Percentiles rank a stretch among this genome's conserved stretches.
Conservation (phyloP, 2,329 filamentous ascomycete species). For the Akanthomyces muscarius region DNA sequence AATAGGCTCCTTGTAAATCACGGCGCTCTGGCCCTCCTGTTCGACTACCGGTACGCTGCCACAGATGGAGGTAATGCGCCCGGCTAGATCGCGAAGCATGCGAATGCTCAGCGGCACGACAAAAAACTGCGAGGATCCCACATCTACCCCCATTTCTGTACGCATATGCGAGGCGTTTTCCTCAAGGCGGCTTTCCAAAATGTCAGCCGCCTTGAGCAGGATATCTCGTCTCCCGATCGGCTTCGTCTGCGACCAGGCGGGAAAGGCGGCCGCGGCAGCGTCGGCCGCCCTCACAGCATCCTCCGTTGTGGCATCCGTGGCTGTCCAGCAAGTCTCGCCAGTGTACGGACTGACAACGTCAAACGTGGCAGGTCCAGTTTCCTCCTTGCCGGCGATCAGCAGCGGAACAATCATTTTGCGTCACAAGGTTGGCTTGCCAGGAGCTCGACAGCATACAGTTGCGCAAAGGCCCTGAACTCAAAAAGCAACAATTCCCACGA, state of each 20-base stretch:
- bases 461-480: no score
- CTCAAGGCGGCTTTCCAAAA: slow-evolving; percentile 49
- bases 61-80: slow-evolving; percentile 30
- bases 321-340: slow-evolving; percentile 47
- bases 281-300: slow-evolving; percentile 47
- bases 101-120: slow-evolving; percentile 32
- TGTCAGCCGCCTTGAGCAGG: slow-evolving; percentile 57
- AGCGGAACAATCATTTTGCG: slow-evolving; percentile 33
- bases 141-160: slow-evolving; percentile 31
- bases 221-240: slow-evolving; percentile 56
- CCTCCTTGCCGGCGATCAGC: slow-evolving; percentile 42
- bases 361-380: slow-evolving; percentile 46
- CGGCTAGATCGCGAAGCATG: slow-evolving; percentile 36
- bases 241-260: slow-evolving; percentile 58
- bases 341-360: slow-evolving; percentile 53
- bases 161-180: slow-evolving; percentile 54
- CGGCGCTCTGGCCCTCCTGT: slow-evolving; percentile 47
- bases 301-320: slow-evolving; percentile 49
- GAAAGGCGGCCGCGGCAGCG: slow-evolving; percentile 51
- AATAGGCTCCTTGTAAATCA: slow-evolving; percentile 65
- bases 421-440: no score
- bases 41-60: slow-evolving; percentile 30
- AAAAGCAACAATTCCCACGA: no score
- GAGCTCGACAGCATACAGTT: background rate
- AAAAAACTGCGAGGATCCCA: slow-evolving; percentile 27